Base-by-base conservation (phyloP, 805 yeast genomes). In the Saturnispora serradocipensis region DNA sequence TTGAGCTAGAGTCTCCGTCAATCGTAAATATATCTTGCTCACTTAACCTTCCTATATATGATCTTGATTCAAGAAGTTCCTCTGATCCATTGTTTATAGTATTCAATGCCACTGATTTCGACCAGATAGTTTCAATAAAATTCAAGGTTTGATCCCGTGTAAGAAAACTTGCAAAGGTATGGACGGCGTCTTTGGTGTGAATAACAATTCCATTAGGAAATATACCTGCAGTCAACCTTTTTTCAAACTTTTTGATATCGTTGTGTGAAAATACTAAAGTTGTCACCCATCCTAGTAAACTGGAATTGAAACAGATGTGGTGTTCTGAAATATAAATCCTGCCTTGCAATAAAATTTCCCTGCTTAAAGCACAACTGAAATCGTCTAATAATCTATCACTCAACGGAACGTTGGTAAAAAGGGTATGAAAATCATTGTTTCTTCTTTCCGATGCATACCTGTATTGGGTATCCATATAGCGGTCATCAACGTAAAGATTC, bases 241-340 rank as follows among this genome's bases (percentile, higher is more conserved):
- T 87, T 60, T 91, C 97, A 58, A 89, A 78, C 28, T 76, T 72
- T 10, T 75, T 72, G 25, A 93, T 79, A 51, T 88, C 96, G 45
- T 75, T 78, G 57, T 82, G 76, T 0, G 88, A 81, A 18, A 93
- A 75, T 3, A 84, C 77, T 38, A 90, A 69, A 56, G 79, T 86
- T 9, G 97, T 88, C 10, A 88, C 86, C 96, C 97, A 90, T 1
- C 96, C 97, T 44, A 91, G 69, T 39, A 93, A 72, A 58, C 84
- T 85, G 7, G 97, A 85, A 63, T 88, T 84, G 73, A 93, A 93
- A 62, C 97, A 88, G 4, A 91, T 62, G 60, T 84, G 80, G 49
- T 77, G 76, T 56, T 87, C 90, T 18, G 95, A 79, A 8, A 93
- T 75, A 63, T 87, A 93, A 27, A 93, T 60, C 48, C 95, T 73